These are phyloP conservation scores for Cucumis melo DNA, from an alignment of 306 rosid genomes.

Conservation along the genomic window DNA sequence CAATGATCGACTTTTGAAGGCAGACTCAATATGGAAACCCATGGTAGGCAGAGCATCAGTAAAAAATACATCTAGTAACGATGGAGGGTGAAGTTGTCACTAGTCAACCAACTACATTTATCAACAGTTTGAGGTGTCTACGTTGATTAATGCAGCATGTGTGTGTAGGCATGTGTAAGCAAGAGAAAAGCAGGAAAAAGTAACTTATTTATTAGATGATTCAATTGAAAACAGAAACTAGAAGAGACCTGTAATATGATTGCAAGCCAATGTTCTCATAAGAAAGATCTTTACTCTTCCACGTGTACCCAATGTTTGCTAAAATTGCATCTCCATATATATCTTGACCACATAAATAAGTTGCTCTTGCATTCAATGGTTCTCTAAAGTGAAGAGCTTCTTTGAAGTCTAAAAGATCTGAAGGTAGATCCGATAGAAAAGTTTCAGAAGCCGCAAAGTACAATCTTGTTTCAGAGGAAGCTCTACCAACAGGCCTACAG, in stretches of 20 bases:
- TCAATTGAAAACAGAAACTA: background rate
- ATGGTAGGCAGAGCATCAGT: background rate
- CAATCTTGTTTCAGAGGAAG: constrained; percentile 76
- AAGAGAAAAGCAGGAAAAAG: background rate
- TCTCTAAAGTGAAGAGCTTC: constrained; percentile 27
- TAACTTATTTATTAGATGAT: background rate
- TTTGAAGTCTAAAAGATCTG: constrained; percentile 28
- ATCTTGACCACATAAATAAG: constrained; percentile 70
- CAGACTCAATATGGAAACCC: background rate
- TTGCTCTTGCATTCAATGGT: constrained; percentile 57
- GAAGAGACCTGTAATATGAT: constrained; percentile 69
- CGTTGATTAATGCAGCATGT: background rate
- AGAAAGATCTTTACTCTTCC: constrained; percentile 64
- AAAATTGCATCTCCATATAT: constrained; percentile 75
- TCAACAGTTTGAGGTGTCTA: background rate
- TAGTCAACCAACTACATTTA: background rate
- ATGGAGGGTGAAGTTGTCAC: background rate
- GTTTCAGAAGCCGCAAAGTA: constrained; percentile 49
- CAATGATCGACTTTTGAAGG: background rate
- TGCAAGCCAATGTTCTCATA: constrained; percentile 51
- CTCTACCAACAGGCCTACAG: constrained; percentile 74
- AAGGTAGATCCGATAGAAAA: constrained; percentile 26
- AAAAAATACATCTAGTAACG: background rate
- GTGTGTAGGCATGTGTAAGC: background rate
- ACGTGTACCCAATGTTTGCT: constrained; percentile 67